phyloP scores from a whole-genome alignment of 495 filamentous ascomycete genomes.

The Annulohypoxylon maeteangense region DNA sequence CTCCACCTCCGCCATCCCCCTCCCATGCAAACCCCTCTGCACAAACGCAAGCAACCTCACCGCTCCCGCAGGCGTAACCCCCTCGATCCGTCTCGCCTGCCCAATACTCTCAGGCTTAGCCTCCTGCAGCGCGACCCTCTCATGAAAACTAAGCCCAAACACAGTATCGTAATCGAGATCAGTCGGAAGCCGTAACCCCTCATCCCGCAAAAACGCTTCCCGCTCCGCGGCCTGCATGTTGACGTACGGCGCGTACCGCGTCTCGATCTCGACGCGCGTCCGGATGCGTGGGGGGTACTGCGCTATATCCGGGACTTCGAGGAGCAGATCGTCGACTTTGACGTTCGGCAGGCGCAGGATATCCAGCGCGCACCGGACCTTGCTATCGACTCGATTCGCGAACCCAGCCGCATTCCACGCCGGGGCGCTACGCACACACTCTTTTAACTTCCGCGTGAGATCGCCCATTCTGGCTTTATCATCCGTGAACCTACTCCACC shows the following conservation, averaged over 20 bases:
- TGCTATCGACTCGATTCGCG: conserved; percentile 67
- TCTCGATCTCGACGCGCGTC: conserved; percentile 79
- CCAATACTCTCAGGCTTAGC: conserved; percentile 84
- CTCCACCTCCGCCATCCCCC: conserved; percentile 15
- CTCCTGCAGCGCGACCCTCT: conserved; percentile 72
- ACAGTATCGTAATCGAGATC: conserved; percentile 82
- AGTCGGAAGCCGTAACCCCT: conserved; percentile 74
- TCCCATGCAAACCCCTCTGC: conserved; percentile 29
- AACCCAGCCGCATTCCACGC: conserved; percentile 79
- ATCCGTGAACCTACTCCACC: conserved; percentile 76
- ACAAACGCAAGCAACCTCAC: conserved; percentile 67
- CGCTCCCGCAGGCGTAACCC: conserved; percentile 71
- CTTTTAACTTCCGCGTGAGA: conserved; percentile 67
- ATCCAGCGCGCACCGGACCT: conserved; percentile 75
- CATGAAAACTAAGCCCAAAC: conserved; percentile 79
- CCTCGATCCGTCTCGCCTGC: conserved; percentile 89
- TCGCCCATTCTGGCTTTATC: conserved; percentile 71
- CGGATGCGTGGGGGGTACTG: conserved; percentile 65
- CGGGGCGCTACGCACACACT: conserved; percentile 62
- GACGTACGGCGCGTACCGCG: conserved; percentile 86
- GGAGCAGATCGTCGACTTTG: conserved; percentile 64
- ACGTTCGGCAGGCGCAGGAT: conserved; percentile 72
- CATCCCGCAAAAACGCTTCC: conserved; percentile 76
- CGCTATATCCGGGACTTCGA: conserved; percentile 62
- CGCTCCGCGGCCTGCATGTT: conserved; percentile 72